These are phyloP conservation scores for Symbiotaphrina buchneri DNA, from an alignment of 495 filamentous ascomycete species.

Conservation along the genomic window DNA sequence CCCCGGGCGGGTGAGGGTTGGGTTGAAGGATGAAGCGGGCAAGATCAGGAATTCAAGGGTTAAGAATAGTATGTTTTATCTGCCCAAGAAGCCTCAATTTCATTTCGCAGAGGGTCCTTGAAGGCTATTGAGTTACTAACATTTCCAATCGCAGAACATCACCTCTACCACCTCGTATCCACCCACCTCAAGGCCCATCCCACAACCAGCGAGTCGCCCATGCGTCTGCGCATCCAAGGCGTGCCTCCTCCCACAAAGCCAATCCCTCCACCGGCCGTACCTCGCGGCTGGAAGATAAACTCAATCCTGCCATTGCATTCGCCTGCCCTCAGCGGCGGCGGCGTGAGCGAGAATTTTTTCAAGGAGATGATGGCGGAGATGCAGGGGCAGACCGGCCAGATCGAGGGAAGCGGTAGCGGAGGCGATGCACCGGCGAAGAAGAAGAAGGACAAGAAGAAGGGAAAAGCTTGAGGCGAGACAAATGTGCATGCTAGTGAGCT, in stretches of 20 bases:
- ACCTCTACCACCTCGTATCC: slow-evolving; percentile 60
- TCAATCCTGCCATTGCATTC: slow-evolving; percentile 66
- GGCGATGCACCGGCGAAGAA: slow-evolving; percentile 12
- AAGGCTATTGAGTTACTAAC: slow-evolving; percentile 3
- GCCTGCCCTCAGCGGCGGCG: slow-evolving; percentile 75
- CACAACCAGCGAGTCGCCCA: slow-evolving; percentile 40
- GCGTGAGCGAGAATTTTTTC: slow-evolving; percentile 87
- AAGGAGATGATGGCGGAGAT: slow-evolving; percentile 97
- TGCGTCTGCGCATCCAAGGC: slow-evolving; percentile 40
- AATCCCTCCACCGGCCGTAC: slow-evolving; percentile 49
- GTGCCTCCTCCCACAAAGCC: slow-evolving; percentile 37
- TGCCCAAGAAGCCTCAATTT: neutral
- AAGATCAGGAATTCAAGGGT: slow-evolving; percentile 24
- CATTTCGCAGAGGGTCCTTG: neutral
- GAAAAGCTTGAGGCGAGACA: slow-evolving; percentile 14
- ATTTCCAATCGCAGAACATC: slow-evolving; percentile 35
- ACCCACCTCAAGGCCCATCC: slow-evolving; percentile 55
- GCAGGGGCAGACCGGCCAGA: slow-evolving; percentile 34
- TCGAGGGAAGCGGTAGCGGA: slow-evolving; percentile 19
- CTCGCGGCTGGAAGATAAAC: slow-evolving; percentile 81
- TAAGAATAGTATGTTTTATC: slow-evolving; percentile 45
- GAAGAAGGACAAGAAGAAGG: slow-evolving; percentile 24
- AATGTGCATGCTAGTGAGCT: too few relatives aligned
- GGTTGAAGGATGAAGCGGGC: slow-evolving; percentile 36
- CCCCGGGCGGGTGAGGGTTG: slow-evolving; percentile 68